Base-by-base conservation (phyloP, 2,329 filamentous ascomycete genomes). In the Canariomyces notabilis region DNA sequence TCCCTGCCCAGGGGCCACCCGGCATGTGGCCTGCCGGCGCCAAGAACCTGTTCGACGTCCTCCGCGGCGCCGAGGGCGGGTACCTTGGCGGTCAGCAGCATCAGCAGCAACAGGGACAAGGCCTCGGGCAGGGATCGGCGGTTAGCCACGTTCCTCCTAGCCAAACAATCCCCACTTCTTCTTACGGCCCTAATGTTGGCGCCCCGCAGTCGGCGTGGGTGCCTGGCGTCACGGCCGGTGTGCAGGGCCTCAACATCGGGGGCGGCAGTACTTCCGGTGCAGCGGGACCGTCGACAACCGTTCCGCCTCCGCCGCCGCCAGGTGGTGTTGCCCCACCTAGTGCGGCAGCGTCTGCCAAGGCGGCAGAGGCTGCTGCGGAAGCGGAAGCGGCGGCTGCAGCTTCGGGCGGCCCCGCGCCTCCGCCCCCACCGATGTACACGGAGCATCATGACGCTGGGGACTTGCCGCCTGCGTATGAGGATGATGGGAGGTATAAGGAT, bases 41-140 rank as follows among this genome's bases (percentile, higher is more conserved):
- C 31, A 55, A 56, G 41, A 57, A 57, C 3, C 54, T 71, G 16
- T 55, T 63, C 14, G 66, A 67, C 20, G 62, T 67, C 1, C 49
- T 71, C 12, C 62, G 60, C 40, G 63, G 57, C 3, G 66, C 65
- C 1, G 65, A 69, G 55, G 65, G 63, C 55, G 64, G 63, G 5
- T 56, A n/a, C n/a, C n/a, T n/a, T n/a, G n/a, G n/a, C n/a, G n/a
- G n/a, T n/a, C n/a, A 55, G 51, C 42, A 41, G 14, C 51, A 45
- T 6, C 55, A 48, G 35, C 49, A 40, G 21, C 23, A 33, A 16
- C n/a, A n/a, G n/a, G n/a, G n/a, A n/a, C n/a, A n/a, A n/a, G n/a
- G n/a, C n/a, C n/a, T n/a, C n/a, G 26, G 37, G 6, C 32, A 37
- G 32, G 41, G 12, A 12, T n/a, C 7, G 40, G 14, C 21, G n/a